Evolutionary conservation across 805 yeast genomes (phyloP), one percentile per base, ranked within the genome.

Genomic region (Phaffomyces thermotolerans): DNA sequence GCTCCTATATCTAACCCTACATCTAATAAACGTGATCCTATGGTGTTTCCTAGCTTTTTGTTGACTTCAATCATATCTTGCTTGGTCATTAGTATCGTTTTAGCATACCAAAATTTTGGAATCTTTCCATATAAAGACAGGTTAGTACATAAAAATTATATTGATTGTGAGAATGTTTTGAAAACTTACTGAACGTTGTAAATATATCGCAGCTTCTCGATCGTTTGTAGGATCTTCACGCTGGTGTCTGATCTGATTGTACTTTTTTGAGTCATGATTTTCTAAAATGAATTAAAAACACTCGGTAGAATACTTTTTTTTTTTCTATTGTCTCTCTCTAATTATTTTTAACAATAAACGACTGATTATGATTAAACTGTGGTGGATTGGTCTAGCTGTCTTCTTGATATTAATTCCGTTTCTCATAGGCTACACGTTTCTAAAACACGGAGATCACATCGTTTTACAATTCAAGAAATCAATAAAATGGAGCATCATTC

Each of bases 61-160:
- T 58, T 59, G 12, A 49, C 52, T 42, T 37, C 34, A 15, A 41
- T 50, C 8, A 60, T 43, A 42, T 62, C 65, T 25, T 44, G 48
- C 6, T 51, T 43, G 8, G 49, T 49, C 18, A 53, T 39, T 13
- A 49, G 49, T 20, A 43, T 44, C 15, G 47, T 35, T 27, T 49
- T 49, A 33, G 51, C 44, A 24, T 53, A 55, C 59, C 59, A 55
- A 37, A 51, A 49, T 34, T 49, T 22, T 51, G 46, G 25, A 25
- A 13, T n/a, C 3, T 24, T 29, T 13, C 23, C n/a, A 27, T 13
- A 18, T 17, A 13, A 20, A 20, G 29, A 27, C 14, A 4, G 10
- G 29, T 27, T 27, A 27, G 29, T 27, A 27, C 13, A 2, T 10
- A 27, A 2, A 27, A 20, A 5, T 20, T 20, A 20, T 13, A 8